Evolutionary conservation across 1,139 yeast genomes (phyloP), one percentile per base, ranked within the genome.

Genomic region (Wickerhamiella pararugosa): DNA sequence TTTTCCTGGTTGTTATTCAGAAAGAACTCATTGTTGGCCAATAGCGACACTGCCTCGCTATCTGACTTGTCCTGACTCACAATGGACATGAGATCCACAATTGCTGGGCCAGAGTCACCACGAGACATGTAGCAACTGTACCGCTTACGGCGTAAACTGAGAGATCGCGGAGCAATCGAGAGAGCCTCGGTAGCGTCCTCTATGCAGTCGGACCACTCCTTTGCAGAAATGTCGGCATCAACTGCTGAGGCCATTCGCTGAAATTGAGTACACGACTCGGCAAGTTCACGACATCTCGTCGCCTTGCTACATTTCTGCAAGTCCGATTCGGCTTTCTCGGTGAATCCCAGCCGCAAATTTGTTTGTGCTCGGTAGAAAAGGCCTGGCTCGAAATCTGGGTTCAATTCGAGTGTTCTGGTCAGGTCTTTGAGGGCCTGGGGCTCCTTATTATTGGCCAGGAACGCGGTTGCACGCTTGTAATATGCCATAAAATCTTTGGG

Each of bases 1-100:
- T 63, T 63, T 21, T 68, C 70, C 49, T 67, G 70, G 46, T 76
- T 76, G 35, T 64, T 63, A 37, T 72, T 66, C 7, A 73, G 70
- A 53, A 64, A 75, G 39, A 71, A 63, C 44, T 71, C 62, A 42
- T 71, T 64, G 29, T 64, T 62, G 1, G 80, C 62, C 36, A 56
- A 47, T 26, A 45, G 46, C 29, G 51, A 53, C 34, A 56, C 61
- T 9, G 59, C 51, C n/a, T 47, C 53, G 7, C 53, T 47, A 37
- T 57, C 57, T 8, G 50, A 42, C 6, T 51, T 54, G 31, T 48
- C 47, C 30, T 49, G 49, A 32, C 46, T 46, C 6, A 43, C 59
- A 10, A 57, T 52, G 28, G 53, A 53, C 15, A 54, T 49, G 42
- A 63, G 46, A 45, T 63, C 67, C 11, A 52, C 55, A 34, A 61